Evolutionary conservation across 2,329 filamentous ascomycete species (phyloP), one percentile per base, ranked within the genome.

Genomic region (Bipolaris bicolor): DNA sequence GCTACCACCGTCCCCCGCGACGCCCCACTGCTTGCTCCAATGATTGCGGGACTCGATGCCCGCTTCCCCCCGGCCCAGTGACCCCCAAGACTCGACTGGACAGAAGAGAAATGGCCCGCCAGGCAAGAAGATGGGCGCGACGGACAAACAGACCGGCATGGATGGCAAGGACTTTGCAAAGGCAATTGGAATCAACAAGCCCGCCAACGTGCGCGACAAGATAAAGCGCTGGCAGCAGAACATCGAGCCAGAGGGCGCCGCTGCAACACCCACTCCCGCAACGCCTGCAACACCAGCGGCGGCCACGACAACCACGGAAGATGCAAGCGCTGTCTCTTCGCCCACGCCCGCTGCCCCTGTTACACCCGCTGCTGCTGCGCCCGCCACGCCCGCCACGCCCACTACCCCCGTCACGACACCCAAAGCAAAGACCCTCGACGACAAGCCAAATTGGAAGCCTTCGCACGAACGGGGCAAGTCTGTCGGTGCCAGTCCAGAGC

Each of bases 221-320:
- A 90, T 97, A 51, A 89, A 88, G 66, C 85, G 88, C 76, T 97
- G 92, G 92, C 92, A 97, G 76, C 89, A 89, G 70, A 82, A 88
- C 64, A 91, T 90, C 69, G 90, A 88, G 33, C 84, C 84, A 5
- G 88, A 88, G 24, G 58, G 57, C 26, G n/a, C 26, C 2, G 5
- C n/a, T 11, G 9, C 43, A 1, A 29, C n/a, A 16, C 13, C 24
- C 3, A 7, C 29, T 31, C 29, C 10, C 3, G 29, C 29, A 11
- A 13, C 29, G 11, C 29, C 29, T 13, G 29, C 29, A 11, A 31
- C 29, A 4, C 29, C 29, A 31, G 29, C 29, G 3, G 29, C 29
- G 10, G 29, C 10, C 29, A 31, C 29, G 10, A 31, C 43, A 7
- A 20, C 43, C 11, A 20, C 43, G 1, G 11, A 46, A 20, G 43